Percentiles rank a stretch among this genome's conserved stretches.
phyloP scores from a whole-genome alignment of 2,329 filamentous ascomycete species.

The Cytospora piceicola region DNA sequence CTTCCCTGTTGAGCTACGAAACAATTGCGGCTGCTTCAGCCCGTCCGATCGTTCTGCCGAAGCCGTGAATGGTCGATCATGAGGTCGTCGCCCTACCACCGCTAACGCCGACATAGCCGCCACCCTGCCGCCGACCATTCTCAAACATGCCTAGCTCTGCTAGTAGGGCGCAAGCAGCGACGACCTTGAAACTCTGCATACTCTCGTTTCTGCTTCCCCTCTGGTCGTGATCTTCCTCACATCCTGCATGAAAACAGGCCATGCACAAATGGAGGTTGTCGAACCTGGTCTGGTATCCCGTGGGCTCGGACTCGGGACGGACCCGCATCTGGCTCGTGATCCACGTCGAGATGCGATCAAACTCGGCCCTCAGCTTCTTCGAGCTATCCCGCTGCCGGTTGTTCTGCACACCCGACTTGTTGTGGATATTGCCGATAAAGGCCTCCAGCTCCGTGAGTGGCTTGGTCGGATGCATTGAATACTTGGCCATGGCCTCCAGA shows the following conservation, averaged over 20 bases:
- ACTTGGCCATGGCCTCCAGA: constrained; percentile 46
- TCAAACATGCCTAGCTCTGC: constrained; percentile 34
- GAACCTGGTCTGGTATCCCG: constrained; percentile 27
- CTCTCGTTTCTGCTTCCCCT: constrained; percentile 17
- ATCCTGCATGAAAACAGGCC: constrained; percentile 37
- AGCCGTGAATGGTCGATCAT: not conserved
- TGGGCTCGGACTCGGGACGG: constrained; percentile 8
- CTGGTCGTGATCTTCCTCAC: constrained; percentile 6
- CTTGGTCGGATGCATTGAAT: constrained; percentile 49
- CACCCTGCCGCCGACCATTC: not conserved
- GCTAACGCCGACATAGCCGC: constrained; percentile 18
- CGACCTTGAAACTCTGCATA: constrained; percentile 40
- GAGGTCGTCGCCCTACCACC: not conserved
- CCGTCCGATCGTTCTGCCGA: not conserved
- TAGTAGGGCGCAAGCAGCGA: constrained; percentile 39
- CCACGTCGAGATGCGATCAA: constrained; percentile 50
- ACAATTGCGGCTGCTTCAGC: not conserved
- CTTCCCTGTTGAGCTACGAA: not conserved
- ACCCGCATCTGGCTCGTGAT: constrained; percentile 43
- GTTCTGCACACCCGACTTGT: constrained; percentile 53
- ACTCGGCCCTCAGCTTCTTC: constrained; percentile 55
- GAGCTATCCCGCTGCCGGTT: constrained; percentile 56
- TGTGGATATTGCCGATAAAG: constrained; percentile 60
- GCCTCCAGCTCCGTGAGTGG: constrained; percentile 56
- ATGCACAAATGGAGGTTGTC: constrained; percentile 39